Evolutionary conservation across 345 rosid genomes (phyloP), one percentile per base, ranked within the genome.

Genomic region (Aquilaria malaccensis): DNA sequence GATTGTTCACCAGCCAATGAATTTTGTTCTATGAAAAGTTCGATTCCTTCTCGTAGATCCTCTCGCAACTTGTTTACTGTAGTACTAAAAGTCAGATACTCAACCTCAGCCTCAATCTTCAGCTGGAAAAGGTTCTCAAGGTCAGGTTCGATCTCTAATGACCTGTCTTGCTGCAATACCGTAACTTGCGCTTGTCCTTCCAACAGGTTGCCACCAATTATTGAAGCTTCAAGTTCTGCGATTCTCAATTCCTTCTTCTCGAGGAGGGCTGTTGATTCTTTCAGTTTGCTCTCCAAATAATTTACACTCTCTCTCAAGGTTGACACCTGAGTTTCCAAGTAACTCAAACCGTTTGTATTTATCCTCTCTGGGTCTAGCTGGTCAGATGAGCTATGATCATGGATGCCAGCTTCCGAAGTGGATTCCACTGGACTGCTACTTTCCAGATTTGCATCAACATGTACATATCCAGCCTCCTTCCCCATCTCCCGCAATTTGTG

Each of bases 51-150:
- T 4, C 71, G 75, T n/a, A 58, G 56, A 33, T 72, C 73, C 37
- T 60, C 73, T 72, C 58, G 82, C 68, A 81, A 64, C 65, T 74
- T 72, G 59, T 63, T 76, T 52, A 83, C 57, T 30, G 82, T 73
- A 64, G 71, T 75, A 12, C 66, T 60, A 63, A 85, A 72, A 57
- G 79, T 71, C 41, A 90, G 66, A 79, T 76, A 78, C 72, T 82
- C 89, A 6, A 94, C 67, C 80, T 94, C 97, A 50, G 88, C 87
- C 73, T 86, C 88, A 3, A 90, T 78, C 85, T 82, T 90, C 70
- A 80, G 85, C 79, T 57, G 76, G 73, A 86, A 88, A 30, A 85
- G 75, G 47, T 73, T 76, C 70, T 88, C 97, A 9, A 85, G 62
- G 59, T 77, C 80, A 0, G 56, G 58, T 76, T 81, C 90, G 56